phyloP scores from a whole-genome alignment of 2,329 filamentous ascomycete genomes.

The Hymenoscyphus fraxineus region DNA sequence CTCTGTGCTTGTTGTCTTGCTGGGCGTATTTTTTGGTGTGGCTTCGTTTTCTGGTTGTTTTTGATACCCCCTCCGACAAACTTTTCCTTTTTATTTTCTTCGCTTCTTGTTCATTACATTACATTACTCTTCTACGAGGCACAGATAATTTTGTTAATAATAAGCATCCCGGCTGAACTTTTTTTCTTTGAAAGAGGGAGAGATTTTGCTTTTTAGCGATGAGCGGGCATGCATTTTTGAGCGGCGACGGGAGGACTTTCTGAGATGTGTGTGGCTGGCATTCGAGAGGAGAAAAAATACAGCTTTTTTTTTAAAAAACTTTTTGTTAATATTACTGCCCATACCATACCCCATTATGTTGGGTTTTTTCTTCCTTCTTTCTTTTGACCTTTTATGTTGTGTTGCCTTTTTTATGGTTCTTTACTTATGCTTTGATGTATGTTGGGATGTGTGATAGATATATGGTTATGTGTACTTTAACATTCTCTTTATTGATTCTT shows the following conservation, averaged over 20 bases:
- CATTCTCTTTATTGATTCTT: too few relatives aligned
- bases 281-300: background rate
- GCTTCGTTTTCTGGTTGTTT: background rate
- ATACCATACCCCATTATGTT: too few relatives aligned
- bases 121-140: background rate
- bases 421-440: too few relatives aligned
- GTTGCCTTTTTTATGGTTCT: too few relatives aligned
- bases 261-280: background rate
- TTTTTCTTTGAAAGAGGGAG: background rate
- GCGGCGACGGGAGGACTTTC: background rate
- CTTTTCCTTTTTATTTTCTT: background rate
- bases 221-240: background rate
- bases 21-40: background rate
- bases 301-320: too few relatives aligned
- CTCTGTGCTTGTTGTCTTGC: background rate
- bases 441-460: too few relatives aligned
- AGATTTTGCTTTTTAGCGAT: background rate
- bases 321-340: too few relatives aligned
- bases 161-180: background rate
- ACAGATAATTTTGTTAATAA: too few relatives aligned
- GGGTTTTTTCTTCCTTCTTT: too few relatives aligned
- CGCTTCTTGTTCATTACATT: background rate
- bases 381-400: too few relatives aligned
- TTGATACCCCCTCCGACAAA: background rate
- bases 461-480: too few relatives aligned